Conservation (phyloP, 768 basidiomycete genomes). For the Lactarius deliciosus region DNA sequence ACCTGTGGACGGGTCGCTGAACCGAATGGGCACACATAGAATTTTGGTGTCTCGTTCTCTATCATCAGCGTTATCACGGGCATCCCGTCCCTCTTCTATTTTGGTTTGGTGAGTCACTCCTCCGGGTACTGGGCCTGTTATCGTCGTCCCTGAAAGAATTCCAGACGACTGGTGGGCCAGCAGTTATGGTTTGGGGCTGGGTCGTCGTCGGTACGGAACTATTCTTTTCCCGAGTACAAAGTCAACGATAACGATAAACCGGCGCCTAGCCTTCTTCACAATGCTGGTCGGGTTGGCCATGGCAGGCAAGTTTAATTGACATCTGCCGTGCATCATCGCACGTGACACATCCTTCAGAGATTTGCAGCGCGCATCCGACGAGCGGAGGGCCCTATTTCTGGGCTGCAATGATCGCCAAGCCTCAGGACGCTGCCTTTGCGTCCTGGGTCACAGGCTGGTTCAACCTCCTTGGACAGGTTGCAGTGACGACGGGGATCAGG, state of each 20-base stretch:
- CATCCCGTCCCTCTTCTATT: constrained; percentile 65
- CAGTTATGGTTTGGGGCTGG: constrained; percentile 78
- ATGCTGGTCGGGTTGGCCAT: constrained; percentile 72
- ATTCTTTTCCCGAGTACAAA: neutral
- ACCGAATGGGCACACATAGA: constrained; percentile 39
- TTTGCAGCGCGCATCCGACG: constrained; percentile 64
- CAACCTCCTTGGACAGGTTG: constrained; percentile 72
- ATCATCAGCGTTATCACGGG: constrained; percentile 78
- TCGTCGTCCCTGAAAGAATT: neutral
- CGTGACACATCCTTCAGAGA: constrained; percentile 34
- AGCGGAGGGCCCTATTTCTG: constrained; percentile 78
- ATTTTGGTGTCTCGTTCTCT: constrained; percentile 73
- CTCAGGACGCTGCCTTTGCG: constrained; percentile 57
- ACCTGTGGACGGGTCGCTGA: constrained; percentile 8
- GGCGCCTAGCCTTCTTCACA: constrained; percentile 55
- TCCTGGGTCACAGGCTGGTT: constrained; percentile 81
- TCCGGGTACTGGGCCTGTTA: neutral
- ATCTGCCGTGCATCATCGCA: neutral
- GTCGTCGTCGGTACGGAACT: constrained; percentile 53
- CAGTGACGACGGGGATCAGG: constrained; percentile 74
- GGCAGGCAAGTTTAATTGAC: constrained; percentile 50
- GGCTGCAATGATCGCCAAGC: constrained; percentile 72
- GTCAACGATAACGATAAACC: neutral
- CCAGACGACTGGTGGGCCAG: constrained; percentile 75
- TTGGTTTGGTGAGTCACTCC: constrained; percentile 54